phyloP scores from a whole-genome alignment of 2,329 filamentous ascomycete genomes.

The Paraconiothyrium brasiliense region DNA sequence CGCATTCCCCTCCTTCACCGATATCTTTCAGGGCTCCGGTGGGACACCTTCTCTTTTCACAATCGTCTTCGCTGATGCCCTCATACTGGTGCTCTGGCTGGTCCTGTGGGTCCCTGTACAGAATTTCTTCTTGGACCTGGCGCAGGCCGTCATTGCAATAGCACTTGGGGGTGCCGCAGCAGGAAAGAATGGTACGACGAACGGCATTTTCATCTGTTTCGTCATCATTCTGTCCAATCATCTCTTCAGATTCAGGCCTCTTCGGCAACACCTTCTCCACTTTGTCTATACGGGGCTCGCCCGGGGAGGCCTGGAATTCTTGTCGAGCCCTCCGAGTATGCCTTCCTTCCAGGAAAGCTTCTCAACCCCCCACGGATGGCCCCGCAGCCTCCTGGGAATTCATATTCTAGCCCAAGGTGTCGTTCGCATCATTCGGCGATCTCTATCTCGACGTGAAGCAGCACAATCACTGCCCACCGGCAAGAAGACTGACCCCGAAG shows the following conservation, averaged over 20 bases:
- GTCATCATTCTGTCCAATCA: conserved; percentile 68
- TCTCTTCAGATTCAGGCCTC: conserved; percentile 63
- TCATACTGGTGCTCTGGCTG: conserved; percentile 85
- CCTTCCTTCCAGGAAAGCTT: conserved; percentile 48
- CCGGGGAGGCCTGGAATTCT: conserved; percentile 52
- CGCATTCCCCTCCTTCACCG: conserved; percentile 79
- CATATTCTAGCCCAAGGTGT: conserved; percentile 79
- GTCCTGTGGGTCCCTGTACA: conserved; percentile 89
- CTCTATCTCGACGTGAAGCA: conserved; percentile 49
- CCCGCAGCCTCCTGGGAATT: conserved; percentile 74
- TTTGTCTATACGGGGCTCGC: conserved; percentile 51
- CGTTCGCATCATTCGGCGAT: conserved; percentile 71
- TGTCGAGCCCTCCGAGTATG: conserved; percentile 49
- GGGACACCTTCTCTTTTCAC: conserved; percentile 88
- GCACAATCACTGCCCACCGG: conserved; percentile 44
- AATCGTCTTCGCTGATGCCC: conserved; percentile 82
- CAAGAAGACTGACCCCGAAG: conserved; percentile 68
- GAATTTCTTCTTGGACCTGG: conserved; percentile 86
- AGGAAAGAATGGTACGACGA: conserved; percentile 72
- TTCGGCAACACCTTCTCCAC: conserved; percentile 53
- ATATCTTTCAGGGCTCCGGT: conserved; percentile 88
- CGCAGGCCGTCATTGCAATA: conserved; percentile 91
- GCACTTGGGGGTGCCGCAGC: conserved; percentile 84
- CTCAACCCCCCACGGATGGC: conserved; percentile 67
- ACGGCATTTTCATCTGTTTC: conserved; percentile 76